Evolutionary conservation across 805 yeast genomes (phyloP).

Genomic region (Kregervanrija pseudodelftensis): DNA sequence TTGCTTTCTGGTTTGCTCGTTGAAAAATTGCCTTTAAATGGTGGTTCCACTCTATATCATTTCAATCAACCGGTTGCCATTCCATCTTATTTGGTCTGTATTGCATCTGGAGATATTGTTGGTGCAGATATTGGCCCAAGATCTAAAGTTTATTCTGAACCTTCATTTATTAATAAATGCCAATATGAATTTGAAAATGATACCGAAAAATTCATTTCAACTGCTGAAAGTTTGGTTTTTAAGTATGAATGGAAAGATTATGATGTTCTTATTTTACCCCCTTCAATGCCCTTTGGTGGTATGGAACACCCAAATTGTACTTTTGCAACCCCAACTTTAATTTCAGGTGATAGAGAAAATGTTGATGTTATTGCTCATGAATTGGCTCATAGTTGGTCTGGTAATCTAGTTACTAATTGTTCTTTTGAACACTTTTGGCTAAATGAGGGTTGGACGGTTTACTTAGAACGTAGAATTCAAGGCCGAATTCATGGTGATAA

Average conservation of each 20-base stretch:
- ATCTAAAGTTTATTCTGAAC: constrained; percentile 76
- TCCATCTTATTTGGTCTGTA: constrained; percentile 76
- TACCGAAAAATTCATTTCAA: constrained; percentile 68
- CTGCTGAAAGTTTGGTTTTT: constrained; percentile 72
- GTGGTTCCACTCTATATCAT: constrained; percentile 28
- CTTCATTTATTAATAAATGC: constrained; percentile 56
- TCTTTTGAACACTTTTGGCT: constrained; percentile 95
- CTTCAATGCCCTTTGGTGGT: constrained; percentile 81
- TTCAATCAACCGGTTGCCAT: constrained; percentile 77
- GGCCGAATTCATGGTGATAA: constrained; percentile 76
- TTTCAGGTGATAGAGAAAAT: constrained; percentile 77
- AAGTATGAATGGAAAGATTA: constrained; percentile 81
- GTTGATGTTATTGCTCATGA: constrained; percentile 92
- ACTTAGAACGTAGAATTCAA: constrained; percentile 75
- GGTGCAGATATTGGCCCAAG: constrained; percentile 76
- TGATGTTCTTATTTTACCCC: constrained; percentile 74
- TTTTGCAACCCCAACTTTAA: constrained; percentile 82
- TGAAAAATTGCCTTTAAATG: constrained; percentile 26
- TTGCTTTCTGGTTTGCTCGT: constrained; percentile 56
- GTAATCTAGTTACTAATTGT: constrained; percentile 82
- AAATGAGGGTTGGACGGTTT: constrained; percentile 95
- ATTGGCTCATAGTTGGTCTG: constrained; percentile 89
- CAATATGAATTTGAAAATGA: constrained; percentile 76
- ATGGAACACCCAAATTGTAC: constrained; percentile 94
- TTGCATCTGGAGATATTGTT: constrained; percentile 75